Evolutionary conservation across 1,284 basidiomycete species (phyloP).

Genomic region (Leccinum variabile): DNA sequence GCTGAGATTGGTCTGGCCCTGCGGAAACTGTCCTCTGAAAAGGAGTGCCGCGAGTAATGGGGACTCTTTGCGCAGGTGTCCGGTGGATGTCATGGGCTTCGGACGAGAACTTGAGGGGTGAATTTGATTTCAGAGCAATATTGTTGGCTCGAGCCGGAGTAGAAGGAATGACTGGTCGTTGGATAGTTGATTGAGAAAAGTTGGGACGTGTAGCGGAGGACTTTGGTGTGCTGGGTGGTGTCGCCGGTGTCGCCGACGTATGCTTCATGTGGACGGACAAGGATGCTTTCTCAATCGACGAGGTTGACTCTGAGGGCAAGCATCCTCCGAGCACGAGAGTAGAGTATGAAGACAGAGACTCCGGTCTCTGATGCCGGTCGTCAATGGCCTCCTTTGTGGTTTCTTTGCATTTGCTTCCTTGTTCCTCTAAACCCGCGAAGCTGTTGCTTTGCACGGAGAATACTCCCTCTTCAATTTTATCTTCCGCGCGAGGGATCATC

Average conservation of each 20-base stretch:
- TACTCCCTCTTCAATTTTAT: background rate
- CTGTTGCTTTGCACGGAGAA: conserved; percentile 4
- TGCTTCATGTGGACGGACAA: background rate
- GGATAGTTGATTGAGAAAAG: conserved; percentile 21
- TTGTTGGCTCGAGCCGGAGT: conserved; percentile 23
- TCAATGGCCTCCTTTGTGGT: conserved; percentile 6
- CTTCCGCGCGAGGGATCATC: background rate
- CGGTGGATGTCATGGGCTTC: conserved; percentile 41
- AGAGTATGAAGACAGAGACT: conserved; percentile 41
- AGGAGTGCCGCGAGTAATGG: conserved; percentile 49
- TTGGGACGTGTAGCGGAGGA: conserved; percentile 10
- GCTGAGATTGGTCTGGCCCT: conserved; percentile 10
- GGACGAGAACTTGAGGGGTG: conserved; percentile 39
- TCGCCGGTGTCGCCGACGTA: conserved; percentile 5
- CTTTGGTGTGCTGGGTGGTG: conserved; percentile 17
- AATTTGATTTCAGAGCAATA: conserved; percentile 18
- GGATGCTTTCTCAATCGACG: conserved; percentile 5
- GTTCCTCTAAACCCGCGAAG: conserved; percentile 1
- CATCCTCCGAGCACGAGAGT: conserved; percentile 33
- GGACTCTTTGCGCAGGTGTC: conserved; percentile 63
- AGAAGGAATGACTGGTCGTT: conserved; percentile 21
- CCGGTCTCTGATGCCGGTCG: conserved; percentile 18
- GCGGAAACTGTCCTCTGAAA: conserved; percentile 43
- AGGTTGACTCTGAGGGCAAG: conserved; percentile 7
- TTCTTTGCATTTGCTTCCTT: conserved; percentile 6